Evolutionary conservation across 805 yeast species (phyloP), one percentile per base, ranked within the genome.

Genomic region (Zygoascus flipseniorum): DNA sequence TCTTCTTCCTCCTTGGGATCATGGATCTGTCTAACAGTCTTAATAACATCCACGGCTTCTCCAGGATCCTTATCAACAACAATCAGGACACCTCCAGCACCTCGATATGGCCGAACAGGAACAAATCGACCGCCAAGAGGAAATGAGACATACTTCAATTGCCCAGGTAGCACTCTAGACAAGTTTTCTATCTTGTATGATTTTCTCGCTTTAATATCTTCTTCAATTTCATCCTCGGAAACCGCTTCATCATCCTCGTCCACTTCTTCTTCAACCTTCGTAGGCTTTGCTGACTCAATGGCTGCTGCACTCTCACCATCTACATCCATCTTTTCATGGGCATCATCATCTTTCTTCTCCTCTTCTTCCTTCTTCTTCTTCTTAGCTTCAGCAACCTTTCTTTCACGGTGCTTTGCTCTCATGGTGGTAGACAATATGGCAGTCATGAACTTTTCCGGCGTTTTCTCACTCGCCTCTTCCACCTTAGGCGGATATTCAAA

Each of bases 371-470:
- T 73, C 66, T 79, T 72, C 62, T 77, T 78, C 62, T 76, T 73
- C 64, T 77, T 77, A 60, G 75, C 74, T 45, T 77, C 77, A 57
- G 74, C 73, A 43, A 76, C 74, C 72, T 80, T 81, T 73, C 81
- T 83, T 26, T 95, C 96, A 68, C 97, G 83, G 35, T 92, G 93
- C 69, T 86, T 88, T n/a, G 97, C 97, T 68, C 83, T 85, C 16
- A 83, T 88, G 1, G 99, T 92, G 0, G 97, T 92, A 1, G 97
- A 89, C 53, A 93, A 76, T 14, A 93, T 96, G 2, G 97, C 99
- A 43, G 96, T 87, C 1, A 89, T 86, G 48, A 89, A 79, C 72
- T 87, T 89, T 67, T 89, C 97, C 2, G 90, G 88, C 52, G 83
- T 89, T 65, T 87, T 86, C 60, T 81, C 86, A 56, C 83, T 82